Evolutionary conservation across 345 rosid genomes (phyloP).

Genomic region (Odontarrhena argentea): DNA sequence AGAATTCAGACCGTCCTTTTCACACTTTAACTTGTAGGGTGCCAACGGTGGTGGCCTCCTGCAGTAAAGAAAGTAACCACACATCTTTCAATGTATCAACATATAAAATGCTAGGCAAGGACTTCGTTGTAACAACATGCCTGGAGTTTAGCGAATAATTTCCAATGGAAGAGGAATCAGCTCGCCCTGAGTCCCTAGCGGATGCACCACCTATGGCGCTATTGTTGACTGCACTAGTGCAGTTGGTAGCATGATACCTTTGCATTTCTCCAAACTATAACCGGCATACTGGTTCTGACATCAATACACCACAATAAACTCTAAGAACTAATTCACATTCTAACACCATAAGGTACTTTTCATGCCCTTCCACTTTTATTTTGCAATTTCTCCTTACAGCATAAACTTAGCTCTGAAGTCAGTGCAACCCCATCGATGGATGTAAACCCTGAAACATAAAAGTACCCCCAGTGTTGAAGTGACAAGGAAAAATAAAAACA

Average conservation of each 20-base stretch:
- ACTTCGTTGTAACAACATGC: conserved; percentile 43
- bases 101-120: conserved; percentile 26
- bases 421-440: conserved; percentile 31
- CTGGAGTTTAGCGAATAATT: conserved; percentile 73
- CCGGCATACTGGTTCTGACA: conserved; percentile 86
- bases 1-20: conserved; percentile 81
- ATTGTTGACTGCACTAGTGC: conserved; percentile 96
- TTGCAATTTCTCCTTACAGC: conserved; percentile 37
- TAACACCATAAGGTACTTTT: conserved; percentile 33
- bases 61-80: conserved; percentile 37
- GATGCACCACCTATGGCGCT: conserved; percentile 74
- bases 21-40: conserved; percentile 92
- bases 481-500: neutral
- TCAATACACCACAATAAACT: conserved; percentile 47
- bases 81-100: conserved; percentile 34
- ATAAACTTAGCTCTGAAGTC: conserved; percentile 35
- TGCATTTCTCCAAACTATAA: conserved; percentile 94
- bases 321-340: conserved; percentile 48
- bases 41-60: conserved; percentile 73
- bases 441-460: conserved; percentile 36
- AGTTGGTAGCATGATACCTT: conserved; percentile 88
- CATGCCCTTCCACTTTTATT: conserved; percentile 31
- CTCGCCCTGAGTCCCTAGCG: conserved; percentile 69
- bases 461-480: conserved; percentile 10
- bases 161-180: conserved; percentile 77